Conservation (phyloP, 352 stramenopile genomes). For the Thalassiosira mediterranea region DNA sequence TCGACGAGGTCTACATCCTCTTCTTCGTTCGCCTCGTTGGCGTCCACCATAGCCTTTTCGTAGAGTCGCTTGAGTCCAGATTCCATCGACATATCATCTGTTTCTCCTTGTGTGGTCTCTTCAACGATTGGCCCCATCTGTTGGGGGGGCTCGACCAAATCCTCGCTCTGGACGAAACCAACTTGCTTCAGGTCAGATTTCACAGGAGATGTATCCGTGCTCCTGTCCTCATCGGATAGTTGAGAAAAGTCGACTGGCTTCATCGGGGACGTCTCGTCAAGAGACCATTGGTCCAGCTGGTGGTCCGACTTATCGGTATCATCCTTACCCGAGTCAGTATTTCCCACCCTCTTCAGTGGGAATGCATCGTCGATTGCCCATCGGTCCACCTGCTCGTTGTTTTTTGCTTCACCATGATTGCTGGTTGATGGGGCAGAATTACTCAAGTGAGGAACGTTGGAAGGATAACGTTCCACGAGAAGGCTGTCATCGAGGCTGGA, state of each 20-base stretch:
- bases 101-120: background rate
- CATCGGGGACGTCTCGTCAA: conserved; percentile 23
- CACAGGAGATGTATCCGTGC: background rate
- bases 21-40: conserved; percentile 13
- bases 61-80: conserved; percentile 8
- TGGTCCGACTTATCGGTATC: background rate
- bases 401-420: background rate
- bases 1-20: conserved; percentile 3
- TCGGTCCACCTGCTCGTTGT: background rate
- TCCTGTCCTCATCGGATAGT: conserved; percentile 17
- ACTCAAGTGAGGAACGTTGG: conserved; percentile 24
- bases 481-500: conserved; percentile 31
- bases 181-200: conserved; percentile 6
- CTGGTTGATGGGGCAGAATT: too few species aligned
- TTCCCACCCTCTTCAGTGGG: too few species aligned
- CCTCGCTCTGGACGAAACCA: background rate
- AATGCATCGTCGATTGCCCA: too few species aligned
- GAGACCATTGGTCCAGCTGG: conserved; percentile 27
- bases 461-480: conserved; percentile 10
- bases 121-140: background rate
- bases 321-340: background rate
- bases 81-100: conserved; percentile 1
- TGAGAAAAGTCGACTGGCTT: background rate
- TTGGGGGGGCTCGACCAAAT: background rate
- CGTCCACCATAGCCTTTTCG: conserved; percentile 21